Base-by-base conservation (phyloP, 306 rosid species). In the Adenanthera pavonina region DNA sequence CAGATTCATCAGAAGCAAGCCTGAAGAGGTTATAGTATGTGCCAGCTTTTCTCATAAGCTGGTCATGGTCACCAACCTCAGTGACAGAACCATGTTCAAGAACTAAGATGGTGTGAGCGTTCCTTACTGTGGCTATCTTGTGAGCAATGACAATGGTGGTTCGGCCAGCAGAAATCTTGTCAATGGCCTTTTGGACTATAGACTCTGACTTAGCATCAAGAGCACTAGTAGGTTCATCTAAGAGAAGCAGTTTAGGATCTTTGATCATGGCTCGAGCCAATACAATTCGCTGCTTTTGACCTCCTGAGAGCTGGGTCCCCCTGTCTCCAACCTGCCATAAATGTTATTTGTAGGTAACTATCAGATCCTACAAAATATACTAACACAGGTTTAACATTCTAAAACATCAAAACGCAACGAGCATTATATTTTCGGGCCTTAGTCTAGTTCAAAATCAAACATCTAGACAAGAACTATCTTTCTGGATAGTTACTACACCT, bases 151-250 rank as follows among this genome's bases (percentile, higher is more conserved):
- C 92, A 70, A 90, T 86, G 57, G 97, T 88, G 79, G 97, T 92
- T 81, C 99, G 62, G 69, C 94, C 91, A 10, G 82, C 73, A 36
- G 94, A 92, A 72, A 91, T 91, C 86, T 95, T 92, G 87, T 92
- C 93, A 25, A 92, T 92, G 76, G 99, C 97, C 56, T 88, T 30
- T 82, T 95, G 95, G 61, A 91, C 99, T 14, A 87, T 69, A 43
- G 84, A 56, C 87, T 95, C 97, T 3, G 97, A 95, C 84, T 91
- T 93, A 3, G 97, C 88, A 82, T 95, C 99, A 56, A 92, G 87
- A 11, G 99, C 97, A 51, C 97, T 95, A 16, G 99, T 95, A n/a
- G 99, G 94, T 76, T 95, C 97, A 59, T 95, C 99, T 48, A 95
- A 85, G 70, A 95, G 92, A 67, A 95, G 95, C 54, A 95, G 84